Percentiles rank a stretch among this genome's conserved stretches.
Evolutionary conservation across 345 rosid genomes (phyloP).

Genomic region (Populus deltoides): DNA sequence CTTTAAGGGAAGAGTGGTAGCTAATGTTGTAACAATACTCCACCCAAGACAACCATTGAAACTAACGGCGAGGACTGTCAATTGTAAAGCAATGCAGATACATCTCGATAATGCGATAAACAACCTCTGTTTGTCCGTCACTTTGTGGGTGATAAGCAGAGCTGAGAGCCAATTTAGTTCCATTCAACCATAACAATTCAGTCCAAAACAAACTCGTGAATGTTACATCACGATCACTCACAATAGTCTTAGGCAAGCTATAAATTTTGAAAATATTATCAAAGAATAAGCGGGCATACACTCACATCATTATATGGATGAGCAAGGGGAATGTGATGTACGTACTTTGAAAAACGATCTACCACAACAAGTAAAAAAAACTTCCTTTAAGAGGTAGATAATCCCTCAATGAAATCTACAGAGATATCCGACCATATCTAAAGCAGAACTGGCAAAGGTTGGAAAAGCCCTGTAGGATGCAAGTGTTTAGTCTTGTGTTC

Average conservation of each 20-base stretch:
- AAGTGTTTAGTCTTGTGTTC: too few relatives aligned
- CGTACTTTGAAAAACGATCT: neutral
- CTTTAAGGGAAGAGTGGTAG: neutral
- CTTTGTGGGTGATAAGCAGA: constrained; percentile 9
- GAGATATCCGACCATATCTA: neutral
- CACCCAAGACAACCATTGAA: neutral
- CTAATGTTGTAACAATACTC: constrained; percentile 9
- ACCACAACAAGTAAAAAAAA: neutral
- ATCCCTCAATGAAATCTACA: neutral
- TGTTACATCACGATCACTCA: too few relatives aligned
- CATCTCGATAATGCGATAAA: neutral
- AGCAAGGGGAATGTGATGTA: neutral
- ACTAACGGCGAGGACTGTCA: neutral
- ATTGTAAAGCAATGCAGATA: neutral
- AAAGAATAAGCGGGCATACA: neutral
- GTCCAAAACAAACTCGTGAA: too few relatives aligned
- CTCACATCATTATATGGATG: neutral
- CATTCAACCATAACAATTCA: too few relatives aligned
- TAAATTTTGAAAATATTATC: too few relatives aligned
- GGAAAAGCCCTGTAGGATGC: neutral
- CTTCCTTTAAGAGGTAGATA: neutral
- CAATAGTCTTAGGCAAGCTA: fast-evolving
- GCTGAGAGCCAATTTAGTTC: too few relatives aligned
- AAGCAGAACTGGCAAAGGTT: neutral
- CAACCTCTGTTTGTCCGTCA: neutral